phyloP scores from a whole-genome alignment of 2,329 filamentous ascomycete genomes.

The Neonectria sp. region DNA sequence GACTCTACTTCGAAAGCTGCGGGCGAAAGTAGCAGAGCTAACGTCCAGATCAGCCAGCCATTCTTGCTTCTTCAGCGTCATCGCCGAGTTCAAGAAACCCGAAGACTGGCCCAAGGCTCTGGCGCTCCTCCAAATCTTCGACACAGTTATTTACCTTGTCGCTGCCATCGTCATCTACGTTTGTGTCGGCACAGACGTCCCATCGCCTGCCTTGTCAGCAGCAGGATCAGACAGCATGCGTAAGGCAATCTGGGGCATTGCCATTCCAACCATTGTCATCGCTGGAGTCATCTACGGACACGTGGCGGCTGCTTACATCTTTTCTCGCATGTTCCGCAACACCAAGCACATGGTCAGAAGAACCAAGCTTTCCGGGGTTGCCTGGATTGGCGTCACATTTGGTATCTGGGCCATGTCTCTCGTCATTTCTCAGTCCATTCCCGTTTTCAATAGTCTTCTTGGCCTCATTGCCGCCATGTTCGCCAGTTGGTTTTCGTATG shows the following conservation, averaged over 20 bases:
- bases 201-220: slow-evolving; percentile 77
- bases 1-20: rapidly evolving
- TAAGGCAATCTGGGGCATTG: slow-evolving; percentile 78
- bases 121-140: slow-evolving; percentile 71
- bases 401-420: slow-evolving; percentile 73
- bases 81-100: slow-evolving; percentile 75
- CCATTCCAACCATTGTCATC: slow-evolving; percentile 79
- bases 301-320: slow-evolving; percentile 77
- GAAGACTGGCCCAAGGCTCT: slow-evolving; percentile 55
- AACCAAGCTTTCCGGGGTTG: slow-evolving; percentile 64
- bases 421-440: slow-evolving; percentile 79
- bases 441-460: slow-evolving; percentile 77
- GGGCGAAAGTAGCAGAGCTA: neutral
- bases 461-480: slow-evolving; percentile 75
- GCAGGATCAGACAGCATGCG: slow-evolving; percentile 66
- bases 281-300: slow-evolving; percentile 80
- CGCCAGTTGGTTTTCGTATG: slow-evolving; percentile 76
- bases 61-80: slow-evolving; percentile 78
- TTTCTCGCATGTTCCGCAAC: slow-evolving; percentile 73
- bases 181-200: slow-evolving; percentile 73
- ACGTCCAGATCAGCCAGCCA: slow-evolving; percentile 60
- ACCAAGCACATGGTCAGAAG: slow-evolving; percentile 69
- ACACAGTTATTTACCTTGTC: slow-evolving; percentile 74
- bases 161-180: slow-evolving; percentile 78
- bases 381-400: slow-evolving; percentile 72